Percentiles rank a stretch among this genome's conserved stretches.
Evolutionary conservation across 768 basidiomycete species (phyloP).

Genomic region (Myochromella boudieri): DNA sequence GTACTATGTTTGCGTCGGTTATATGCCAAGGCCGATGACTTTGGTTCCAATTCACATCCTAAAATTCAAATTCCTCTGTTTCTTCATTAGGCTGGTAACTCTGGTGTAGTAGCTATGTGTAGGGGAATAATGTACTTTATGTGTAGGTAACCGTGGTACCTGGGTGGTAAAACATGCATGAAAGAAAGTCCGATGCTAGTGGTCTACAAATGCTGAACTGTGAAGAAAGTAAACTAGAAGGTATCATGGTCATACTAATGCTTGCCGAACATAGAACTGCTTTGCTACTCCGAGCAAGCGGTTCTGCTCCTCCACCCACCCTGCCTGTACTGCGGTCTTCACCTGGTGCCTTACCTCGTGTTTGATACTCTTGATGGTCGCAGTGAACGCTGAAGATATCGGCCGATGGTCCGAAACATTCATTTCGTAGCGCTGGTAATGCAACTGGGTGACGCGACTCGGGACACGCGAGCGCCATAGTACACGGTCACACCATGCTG

Average conservation of each 20-base stretch:
- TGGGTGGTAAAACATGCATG: no score
- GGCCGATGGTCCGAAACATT: slow-evolving; percentile 92
- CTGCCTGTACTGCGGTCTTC: slow-evolving; percentile 52
- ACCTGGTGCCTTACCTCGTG: slow-evolving; percentile 56
- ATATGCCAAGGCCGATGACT: no score
- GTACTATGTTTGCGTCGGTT: no score
- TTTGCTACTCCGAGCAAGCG: slow-evolving; percentile 36
- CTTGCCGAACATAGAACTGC: slow-evolving; percentile 40
- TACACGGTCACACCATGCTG: slow-evolving; percentile 97
- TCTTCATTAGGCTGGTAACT: no score
- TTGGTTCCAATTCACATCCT: no score
- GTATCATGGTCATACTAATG: slow-evolving; percentile 19
- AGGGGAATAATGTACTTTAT: no score
- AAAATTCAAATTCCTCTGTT: no score
- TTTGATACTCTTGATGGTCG: slow-evolving; percentile 74
- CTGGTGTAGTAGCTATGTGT: no score
- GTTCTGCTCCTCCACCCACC: slow-evolving; percentile 52
- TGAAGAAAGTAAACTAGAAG: background rate
- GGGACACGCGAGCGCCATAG: slow-evolving; percentile 67
- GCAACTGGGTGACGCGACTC: slow-evolving; percentile 59
- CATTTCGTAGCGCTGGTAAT: slow-evolving; percentile 81
- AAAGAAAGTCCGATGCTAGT: slow-evolving; percentile 1
- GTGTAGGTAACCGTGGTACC: no score
- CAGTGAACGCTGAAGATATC: slow-evolving; percentile 73
- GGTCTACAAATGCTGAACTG: slow-evolving; percentile 4